Conservation (phyloP, 2,329 filamentous ascomycete species). For the Myriosclerotinia scirpicola region DNA sequence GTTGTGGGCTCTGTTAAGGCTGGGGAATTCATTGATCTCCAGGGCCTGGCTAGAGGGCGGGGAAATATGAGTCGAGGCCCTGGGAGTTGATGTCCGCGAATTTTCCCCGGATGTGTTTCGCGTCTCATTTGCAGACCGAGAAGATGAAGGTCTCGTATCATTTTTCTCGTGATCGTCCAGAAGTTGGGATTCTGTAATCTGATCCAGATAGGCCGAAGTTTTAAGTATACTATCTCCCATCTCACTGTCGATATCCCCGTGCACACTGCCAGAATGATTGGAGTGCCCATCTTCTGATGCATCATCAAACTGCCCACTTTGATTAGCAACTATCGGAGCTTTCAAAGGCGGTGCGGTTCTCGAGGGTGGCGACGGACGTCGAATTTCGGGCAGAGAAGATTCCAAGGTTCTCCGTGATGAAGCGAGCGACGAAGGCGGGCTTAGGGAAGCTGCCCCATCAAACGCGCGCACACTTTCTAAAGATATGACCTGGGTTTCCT, state of each 20-base stretch:
- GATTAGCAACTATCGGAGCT: conserved; percentile 34
- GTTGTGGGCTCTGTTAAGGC: conserved; percentile 9
- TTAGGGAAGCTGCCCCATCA: conserved; percentile 31
- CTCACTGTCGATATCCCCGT: conserved; percentile 27
- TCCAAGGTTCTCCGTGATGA: conserved; percentile 30
- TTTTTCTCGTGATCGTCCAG: conserved; percentile 36
- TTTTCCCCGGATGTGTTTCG: not conserved
- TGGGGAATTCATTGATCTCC: not conserved
- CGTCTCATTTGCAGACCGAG: conserved; percentile 15
- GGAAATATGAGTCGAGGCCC: conserved; percentile 47
- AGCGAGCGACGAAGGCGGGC: conserved; percentile 24
- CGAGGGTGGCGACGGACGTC: not conserved
- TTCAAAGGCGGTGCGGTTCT: conserved; percentile 17
- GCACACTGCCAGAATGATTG: conserved; percentile 31
- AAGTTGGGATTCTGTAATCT: conserved; percentile 39
- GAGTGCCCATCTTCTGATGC: conserved; percentile 39
- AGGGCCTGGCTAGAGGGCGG: conserved; percentile 35
- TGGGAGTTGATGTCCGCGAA: conserved; percentile 47
- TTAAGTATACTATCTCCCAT: conserved; percentile 37
- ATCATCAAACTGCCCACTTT: conserved; percentile 40
- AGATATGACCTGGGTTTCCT: conserved; percentile 40
- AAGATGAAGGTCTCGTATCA: conserved; percentile 35
- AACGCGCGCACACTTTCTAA: conserved; percentile 38
- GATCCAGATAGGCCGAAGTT: conserved; percentile 38
- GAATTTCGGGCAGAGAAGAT: conserved; percentile 26